A percentile compares a stretch with the other conserved stretches of the same genome.
Evolutionary conservation across 1,139 yeast genomes (phyloP).

Genomic region (Pichia norvegensis): DNA sequence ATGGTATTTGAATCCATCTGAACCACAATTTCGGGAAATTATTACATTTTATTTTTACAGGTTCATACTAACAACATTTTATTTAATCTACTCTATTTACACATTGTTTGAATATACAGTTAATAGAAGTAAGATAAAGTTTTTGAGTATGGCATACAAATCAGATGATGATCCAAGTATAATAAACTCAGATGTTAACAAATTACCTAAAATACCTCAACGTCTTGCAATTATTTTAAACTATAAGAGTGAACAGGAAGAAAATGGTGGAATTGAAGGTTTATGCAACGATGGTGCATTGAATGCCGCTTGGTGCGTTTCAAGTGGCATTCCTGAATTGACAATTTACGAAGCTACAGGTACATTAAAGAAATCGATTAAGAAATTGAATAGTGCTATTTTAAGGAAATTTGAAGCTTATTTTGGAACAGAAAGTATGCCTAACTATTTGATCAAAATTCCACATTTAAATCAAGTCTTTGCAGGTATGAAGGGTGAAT

Average conservation of each 20-base stretch:
- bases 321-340: conserved; percentile 69
- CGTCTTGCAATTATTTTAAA: conserved; percentile 67
- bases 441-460: conserved; percentile 49
- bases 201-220: conserved; percentile 68
- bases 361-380: conserved; percentile 44
- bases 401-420: conserved; percentile 56
- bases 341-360: conserved; percentile 81
- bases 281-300: conserved; percentile 71
- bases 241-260: conserved; percentile 66
- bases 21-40: conserved; percentile 4
- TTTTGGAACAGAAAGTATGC: conserved; percentile 66
- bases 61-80: conserved; percentile 43
- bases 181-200: conserved; percentile 73
- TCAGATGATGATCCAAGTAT: conserved; percentile 82
- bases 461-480: conserved; percentile 53
- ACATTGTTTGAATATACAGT: conserved; percentile 46
- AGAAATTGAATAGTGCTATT: conserved; percentile 53
- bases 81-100: conserved; percentile 47
- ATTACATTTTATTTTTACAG: conserved; percentile 31
- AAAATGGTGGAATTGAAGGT: conserved; percentile 84
- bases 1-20: conserved; percentile 9
- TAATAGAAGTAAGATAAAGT: conserved; percentile 49
- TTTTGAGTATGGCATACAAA: conserved; percentile 60
- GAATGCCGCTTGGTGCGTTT: conserved; percentile 76
- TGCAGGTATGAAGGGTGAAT: conserved; percentile 33